These are phyloP conservation scores for Hanseniaspora thailandica DNA, from an alignment of 805 yeast genomes.

Conservation along the genomic window DNA sequence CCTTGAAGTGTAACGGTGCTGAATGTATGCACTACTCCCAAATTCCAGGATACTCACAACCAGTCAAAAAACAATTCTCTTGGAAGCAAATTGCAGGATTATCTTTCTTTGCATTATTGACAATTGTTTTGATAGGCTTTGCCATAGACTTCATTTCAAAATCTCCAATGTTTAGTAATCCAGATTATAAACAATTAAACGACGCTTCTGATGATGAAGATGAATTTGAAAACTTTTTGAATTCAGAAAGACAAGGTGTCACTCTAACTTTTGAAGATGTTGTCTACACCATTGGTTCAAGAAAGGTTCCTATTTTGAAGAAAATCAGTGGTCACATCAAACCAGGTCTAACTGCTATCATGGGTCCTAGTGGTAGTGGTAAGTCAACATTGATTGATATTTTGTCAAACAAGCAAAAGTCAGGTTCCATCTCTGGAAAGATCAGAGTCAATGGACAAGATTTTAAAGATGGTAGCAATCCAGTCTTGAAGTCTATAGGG, in stretches of 20 bases:
- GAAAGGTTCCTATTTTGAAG: conserved; percentile 37
- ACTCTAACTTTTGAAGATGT: conserved; percentile 66
- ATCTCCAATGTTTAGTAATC: conserved; percentile 48
- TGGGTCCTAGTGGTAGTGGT: conserved; percentile 99
- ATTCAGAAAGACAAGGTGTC: conserved; percentile 51
- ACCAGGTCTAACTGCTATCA: conserved; percentile 84
- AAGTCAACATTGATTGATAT: conserved; percentile 89
- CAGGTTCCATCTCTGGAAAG: conserved; percentile 56
- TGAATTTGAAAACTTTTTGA: conserved; percentile 32
- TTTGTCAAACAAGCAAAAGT: conserved; percentile 74
- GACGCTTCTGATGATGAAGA: conserved; percentile 17
- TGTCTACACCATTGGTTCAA: conserved; percentile 42
- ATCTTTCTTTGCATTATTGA: conserved; percentile 32
- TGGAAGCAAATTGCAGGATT: conserved; percentile 39
- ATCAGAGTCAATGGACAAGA: conserved; percentile 61
- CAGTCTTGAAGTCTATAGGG: conserved; percentile 50
- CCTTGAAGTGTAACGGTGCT: conserved; percentile 68
- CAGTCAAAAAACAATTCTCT: conserved; percentile 32
- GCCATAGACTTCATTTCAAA: conserved; percentile 40
- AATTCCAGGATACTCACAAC: conserved; percentile 62
- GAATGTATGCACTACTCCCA: conserved; percentile 90
- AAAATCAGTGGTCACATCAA: conserved; percentile 62
- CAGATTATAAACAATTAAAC: conserved; percentile 16
- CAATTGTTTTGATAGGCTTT: conserved; percentile 25
- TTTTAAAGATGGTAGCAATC: conserved; percentile 14